A percentile compares a stretch with the other conserved stretches of the same genome.
These are phyloP conservation scores for Podaxis sp. DNA, from an alignment of 768 basidiomycete genomes.

Conservation along the genomic window DNA sequence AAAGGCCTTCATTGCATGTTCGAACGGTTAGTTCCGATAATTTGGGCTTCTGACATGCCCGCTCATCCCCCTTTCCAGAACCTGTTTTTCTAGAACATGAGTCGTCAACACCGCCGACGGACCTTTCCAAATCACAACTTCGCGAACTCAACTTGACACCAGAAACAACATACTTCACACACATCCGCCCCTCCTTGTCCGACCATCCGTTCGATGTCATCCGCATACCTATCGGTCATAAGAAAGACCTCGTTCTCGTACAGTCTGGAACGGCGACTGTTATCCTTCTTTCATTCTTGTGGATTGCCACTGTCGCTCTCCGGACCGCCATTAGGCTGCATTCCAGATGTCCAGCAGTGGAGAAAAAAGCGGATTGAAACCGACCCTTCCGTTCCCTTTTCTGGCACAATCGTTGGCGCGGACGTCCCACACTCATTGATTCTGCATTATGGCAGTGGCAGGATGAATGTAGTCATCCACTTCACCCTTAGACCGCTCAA, in stretches of 20 bases:
- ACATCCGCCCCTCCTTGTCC: background rate
- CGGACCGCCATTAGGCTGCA: background rate
- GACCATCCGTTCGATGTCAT: background rate
- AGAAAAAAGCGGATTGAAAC: background rate
- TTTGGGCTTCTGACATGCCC: background rate
- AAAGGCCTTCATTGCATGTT: constrained; percentile 7
- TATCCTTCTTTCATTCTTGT: constrained; percentile 4
- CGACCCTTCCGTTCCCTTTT: background rate
- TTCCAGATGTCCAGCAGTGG: background rate
- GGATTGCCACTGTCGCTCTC: background rate
- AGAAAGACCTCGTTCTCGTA: background rate
- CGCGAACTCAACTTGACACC: background rate
- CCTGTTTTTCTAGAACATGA: too few species aligned
- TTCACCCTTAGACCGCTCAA: background rate
- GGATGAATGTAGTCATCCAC: background rate
- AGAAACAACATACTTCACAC: background rate
- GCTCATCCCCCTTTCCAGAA: background rate
- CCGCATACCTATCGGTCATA: constrained; percentile 8
- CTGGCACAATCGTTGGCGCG: background rate
- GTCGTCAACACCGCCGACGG: background rate
- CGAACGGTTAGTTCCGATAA: background rate
- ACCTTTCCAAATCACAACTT: constrained; percentile 10
- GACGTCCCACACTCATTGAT: background rate
- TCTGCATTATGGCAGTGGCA: background rate
- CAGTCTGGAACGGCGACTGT: constrained; percentile 2